A percentile compares a stretch with the other conserved stretches of the same genome.
Evolutionary conservation across 2,329 filamentous ascomycete species (phyloP).

Genomic region (Beauveria bassiana): DNA sequence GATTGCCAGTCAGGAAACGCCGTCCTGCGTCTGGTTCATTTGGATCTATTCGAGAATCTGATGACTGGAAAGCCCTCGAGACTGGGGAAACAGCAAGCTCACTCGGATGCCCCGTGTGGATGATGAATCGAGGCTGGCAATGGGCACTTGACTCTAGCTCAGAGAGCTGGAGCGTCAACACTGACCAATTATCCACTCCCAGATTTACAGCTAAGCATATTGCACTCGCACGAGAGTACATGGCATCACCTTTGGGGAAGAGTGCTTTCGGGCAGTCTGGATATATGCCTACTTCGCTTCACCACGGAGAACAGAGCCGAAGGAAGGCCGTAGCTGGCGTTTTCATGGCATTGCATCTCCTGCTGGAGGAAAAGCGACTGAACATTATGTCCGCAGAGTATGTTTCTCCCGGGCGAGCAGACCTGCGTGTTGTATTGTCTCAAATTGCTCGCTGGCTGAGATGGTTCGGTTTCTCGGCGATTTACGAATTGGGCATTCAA

Average conservation of each 20-base stretch:
- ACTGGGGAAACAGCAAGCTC: conserved; percentile 39
- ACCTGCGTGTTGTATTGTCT: conserved; percentile 65
- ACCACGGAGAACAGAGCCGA: conserved; percentile 46
- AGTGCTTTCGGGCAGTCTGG: conserved; percentile 45
- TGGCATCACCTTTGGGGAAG: conserved; percentile 50
- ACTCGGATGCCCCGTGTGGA: conserved; percentile 45
- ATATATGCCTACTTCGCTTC: conserved; percentile 56
- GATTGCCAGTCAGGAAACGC: conserved; percentile 23
- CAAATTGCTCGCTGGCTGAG: conserved; percentile 78
- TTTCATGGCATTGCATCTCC: conserved; percentile 70
- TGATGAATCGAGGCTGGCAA: conserved; percentile 58
- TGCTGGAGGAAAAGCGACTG: conserved; percentile 86
- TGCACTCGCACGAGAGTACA: conserved; percentile 56
- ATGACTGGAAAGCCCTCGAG: conserved; percentile 43
- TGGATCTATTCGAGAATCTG: conserved; percentile 27
- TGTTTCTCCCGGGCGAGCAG: conserved; percentile 34
- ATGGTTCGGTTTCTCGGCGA: conserved; percentile 47
- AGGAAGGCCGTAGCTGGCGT: conserved; percentile 57
- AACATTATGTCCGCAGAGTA: conserved; percentile 47
- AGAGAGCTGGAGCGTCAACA: conserved; percentile 15
- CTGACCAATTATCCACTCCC: conserved; percentile 18
- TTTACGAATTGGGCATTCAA: conserved; percentile 48
- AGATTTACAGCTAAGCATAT: conserved; percentile 46
- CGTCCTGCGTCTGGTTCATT: conserved; percentile 29
- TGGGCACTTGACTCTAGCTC: conserved; percentile 57